Percentiles rank a stretch among this genome's conserved stretches.
Conservation (phyloP, 2,329 filamentous ascomycete species). For the Berkeleyomyces basicola region DNA sequence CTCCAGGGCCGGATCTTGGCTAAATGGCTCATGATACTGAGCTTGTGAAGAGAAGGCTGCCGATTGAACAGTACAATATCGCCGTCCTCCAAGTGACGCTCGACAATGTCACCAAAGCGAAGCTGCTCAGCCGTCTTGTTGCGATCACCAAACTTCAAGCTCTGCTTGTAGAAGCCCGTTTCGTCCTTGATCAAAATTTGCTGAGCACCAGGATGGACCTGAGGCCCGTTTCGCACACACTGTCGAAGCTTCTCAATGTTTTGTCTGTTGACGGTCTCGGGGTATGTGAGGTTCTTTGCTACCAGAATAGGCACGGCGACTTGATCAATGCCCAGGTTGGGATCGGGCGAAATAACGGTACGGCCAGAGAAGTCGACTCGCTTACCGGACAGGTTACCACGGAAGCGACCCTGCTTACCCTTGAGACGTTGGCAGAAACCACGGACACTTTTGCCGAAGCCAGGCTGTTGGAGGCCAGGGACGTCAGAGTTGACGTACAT, state of each 20-base stretch:
- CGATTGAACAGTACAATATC: conserved; percentile 97
- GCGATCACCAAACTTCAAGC: conserved; percentile 58
- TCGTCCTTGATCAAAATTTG: conserved; percentile 56
- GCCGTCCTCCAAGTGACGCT: conserved; percentile 85
- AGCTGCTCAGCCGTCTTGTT: conserved; percentile 57
- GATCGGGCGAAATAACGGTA: conserved; percentile 94
- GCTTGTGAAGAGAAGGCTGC: conserved; percentile 92
- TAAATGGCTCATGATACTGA: conserved; percentile 93
- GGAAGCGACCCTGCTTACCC: conserved; percentile 92
- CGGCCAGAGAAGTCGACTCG: conserved; percentile 96
- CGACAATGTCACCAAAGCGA: conserved; percentile 71
- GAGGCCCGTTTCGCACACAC: conserved; percentile 58
- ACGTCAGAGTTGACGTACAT: conserved; percentile 98
- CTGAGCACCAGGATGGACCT: conserved; percentile 77
- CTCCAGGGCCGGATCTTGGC: conserved; percentile 88
- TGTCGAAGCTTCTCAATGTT: conserved; percentile 70
- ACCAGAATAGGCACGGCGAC: conserved; percentile 83
- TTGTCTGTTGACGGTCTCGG: conserved; percentile 68
- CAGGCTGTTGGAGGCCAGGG: conserved; percentile 76
- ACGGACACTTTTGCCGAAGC: conserved; percentile 73
- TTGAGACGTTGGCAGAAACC: conserved; percentile 93
- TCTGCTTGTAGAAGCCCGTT: conserved; percentile 50
- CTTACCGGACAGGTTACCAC: conserved; percentile 92
- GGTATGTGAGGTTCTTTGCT: conserved; percentile 93
- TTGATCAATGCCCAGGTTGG: conserved; percentile 82